phyloP scores from a whole-genome alignment of 2,329 filamentous ascomycete genomes.

The Penicillium sp. region DNA sequence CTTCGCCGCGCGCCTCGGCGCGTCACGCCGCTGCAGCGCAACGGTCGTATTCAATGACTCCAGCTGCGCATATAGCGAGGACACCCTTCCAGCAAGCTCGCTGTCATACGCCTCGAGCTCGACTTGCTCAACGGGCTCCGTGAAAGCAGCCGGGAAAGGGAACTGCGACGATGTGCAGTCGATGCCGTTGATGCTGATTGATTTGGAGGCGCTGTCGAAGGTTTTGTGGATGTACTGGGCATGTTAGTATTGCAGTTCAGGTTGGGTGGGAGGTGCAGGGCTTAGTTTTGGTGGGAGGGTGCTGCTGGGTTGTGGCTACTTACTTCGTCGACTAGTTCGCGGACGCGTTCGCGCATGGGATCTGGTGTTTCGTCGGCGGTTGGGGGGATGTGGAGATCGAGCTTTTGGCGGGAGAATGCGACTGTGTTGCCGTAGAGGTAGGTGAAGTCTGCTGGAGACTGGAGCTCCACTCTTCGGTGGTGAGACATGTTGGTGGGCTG shows the following conservation, averaged over 20 bases:
- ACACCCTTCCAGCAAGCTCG: constrained; percentile 45
- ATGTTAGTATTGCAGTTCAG: neutral
- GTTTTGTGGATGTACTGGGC: constrained; percentile 47
- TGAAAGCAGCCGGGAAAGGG: constrained; percentile 36
- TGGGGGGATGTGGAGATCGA: constrained; percentile 52
- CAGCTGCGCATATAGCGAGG: constrained; percentile 49
- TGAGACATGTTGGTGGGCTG: constrained; percentile 26
- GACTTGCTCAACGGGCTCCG: constrained; percentile 43
- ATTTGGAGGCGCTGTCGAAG: constrained; percentile 45
- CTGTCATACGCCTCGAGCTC: constrained; percentile 52
- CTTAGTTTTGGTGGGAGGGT: neutral
- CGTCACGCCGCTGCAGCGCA: constrained; percentile 48
- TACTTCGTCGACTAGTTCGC: constrained; percentile 46
- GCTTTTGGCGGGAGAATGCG: constrained; percentile 48
- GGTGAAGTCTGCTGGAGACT: constrained; percentile 51
- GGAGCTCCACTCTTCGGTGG: constrained; percentile 55
- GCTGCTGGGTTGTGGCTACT: neutral
- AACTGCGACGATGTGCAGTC: constrained; percentile 38
- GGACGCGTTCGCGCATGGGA: constrained; percentile 47
- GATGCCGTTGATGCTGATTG: constrained; percentile 52
- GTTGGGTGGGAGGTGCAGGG: neutral
- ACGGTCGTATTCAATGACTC: constrained; percentile 51
- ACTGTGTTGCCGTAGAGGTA: constrained; percentile 51
- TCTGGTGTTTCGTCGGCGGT: constrained; percentile 43
- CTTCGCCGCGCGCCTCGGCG: constrained; percentile 44